phyloP scores from a whole-genome alignment of 2,329 filamentous ascomycete species.

The Magnaporthiopsis incrustans region DNA sequence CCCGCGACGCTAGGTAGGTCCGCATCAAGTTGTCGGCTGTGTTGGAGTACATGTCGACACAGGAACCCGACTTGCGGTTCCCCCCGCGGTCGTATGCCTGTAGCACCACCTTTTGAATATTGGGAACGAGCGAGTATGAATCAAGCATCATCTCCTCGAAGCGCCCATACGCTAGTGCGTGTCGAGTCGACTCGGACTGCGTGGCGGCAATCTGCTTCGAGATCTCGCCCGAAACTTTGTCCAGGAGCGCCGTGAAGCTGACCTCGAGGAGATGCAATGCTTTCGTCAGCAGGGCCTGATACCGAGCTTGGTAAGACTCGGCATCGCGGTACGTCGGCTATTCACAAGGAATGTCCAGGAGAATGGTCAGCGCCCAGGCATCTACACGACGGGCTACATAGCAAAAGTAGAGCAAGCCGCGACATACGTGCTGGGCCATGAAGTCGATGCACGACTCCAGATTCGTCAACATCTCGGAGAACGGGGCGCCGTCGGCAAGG shows the following conservation, averaged over 20 bases:
- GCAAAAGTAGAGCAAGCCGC: background rate
- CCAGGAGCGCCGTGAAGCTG: slow-evolving; percentile 43
- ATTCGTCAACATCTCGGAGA: slow-evolving; percentile 79
- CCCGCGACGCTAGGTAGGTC: slow-evolving; percentile 43
- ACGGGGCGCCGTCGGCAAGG: slow-evolving; percentile 74
- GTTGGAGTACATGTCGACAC: slow-evolving; percentile 44
- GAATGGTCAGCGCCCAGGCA: background rate
- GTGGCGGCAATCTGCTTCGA: slow-evolving; percentile 45
- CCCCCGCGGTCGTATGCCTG: slow-evolving; percentile 46
- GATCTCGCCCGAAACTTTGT: slow-evolving; percentile 47
- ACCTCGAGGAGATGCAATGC: slow-evolving; percentile 55
- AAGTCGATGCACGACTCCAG: slow-evolving; percentile 88
- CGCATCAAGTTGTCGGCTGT: slow-evolving; percentile 47
- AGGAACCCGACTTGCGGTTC: slow-evolving; percentile 33
- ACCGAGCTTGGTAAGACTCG: slow-evolving; percentile 78
- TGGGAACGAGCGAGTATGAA: slow-evolving; percentile 47
- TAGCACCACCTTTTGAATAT: slow-evolving; percentile 43
- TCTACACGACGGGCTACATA: background rate
- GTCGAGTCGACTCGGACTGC: slow-evolving; percentile 50
- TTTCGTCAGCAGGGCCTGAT: slow-evolving; percentile 69
- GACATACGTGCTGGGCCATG: slow-evolving; percentile 74
- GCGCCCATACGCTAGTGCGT: slow-evolving; percentile 52
- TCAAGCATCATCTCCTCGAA: slow-evolving; percentile 51
- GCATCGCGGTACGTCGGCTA: slow-evolving; percentile 80
- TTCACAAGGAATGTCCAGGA: slow-evolving; percentile 10